Percentiles rank a stretch among this genome's conserved stretches.
phyloP scores from a whole-genome alignment of 495 filamentous ascomycete species.

The Annulohypoxylon bovei region DNA sequence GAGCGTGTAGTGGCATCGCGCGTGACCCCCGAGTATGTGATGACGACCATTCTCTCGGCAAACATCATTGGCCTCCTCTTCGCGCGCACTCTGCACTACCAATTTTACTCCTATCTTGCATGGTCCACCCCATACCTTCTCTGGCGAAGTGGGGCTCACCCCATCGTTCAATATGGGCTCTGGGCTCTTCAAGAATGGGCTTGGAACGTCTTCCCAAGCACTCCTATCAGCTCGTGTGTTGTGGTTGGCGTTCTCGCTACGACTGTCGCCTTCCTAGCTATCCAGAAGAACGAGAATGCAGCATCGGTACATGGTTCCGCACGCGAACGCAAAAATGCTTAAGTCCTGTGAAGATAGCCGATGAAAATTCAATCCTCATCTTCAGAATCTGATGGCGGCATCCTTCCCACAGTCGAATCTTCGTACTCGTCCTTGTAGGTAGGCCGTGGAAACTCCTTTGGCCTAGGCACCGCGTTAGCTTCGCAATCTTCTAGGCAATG shows the following conservation, averaged over 20 bases:
- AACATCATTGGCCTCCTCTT: constrained; percentile 89
- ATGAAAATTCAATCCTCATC: constrained; percentile 54
- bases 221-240: constrained; percentile 75
- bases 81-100: constrained; percentile 92
- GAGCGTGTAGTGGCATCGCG: constrained; percentile 63
- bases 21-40: constrained; percentile 77
- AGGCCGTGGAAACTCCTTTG: constrained; percentile 78
- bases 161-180: constrained; percentile 71
- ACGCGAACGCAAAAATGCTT: constrained; percentile 37
- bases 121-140: constrained; percentile 93
- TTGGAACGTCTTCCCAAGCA: constrained; percentile 97
- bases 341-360: constrained; percentile 7
- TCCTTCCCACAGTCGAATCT: constrained; percentile 79
- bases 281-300: constrained; percentile 37
- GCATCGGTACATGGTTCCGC: constrained; percentile 31
- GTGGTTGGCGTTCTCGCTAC: constrained; percentile 77
- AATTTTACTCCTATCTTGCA: constrained; percentile 93
- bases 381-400: constrained; percentile 80
- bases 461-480: constrained; percentile 64
- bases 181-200: constrained; percentile 95
- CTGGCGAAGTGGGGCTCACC: constrained; percentile 82
- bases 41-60: constrained; percentile 80
- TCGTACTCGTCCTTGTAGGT: constrained; percentile 72
- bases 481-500: background rate
- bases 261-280: constrained; percentile 65